Base-by-base conservation (phyloP, 805 yeast species). In the Ogataea pilisensis region DNA sequence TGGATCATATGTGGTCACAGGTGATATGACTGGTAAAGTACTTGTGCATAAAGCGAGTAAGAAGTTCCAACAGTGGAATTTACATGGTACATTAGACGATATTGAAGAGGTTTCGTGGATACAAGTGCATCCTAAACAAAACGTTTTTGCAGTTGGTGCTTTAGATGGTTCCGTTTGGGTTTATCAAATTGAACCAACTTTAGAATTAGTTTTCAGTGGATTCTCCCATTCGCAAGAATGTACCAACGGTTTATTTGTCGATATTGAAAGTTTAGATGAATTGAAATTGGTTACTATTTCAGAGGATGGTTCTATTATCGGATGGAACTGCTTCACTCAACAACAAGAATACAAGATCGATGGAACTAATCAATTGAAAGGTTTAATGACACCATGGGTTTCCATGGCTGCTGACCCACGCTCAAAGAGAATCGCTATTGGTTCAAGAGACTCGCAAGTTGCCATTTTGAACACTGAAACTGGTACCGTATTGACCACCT, bases 141-240 rank as follows among this genome's bases (percentile, higher is more conserved):
- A 64, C 22, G 75, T 86, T 35, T 87, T 91, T 68, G 97, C 98
- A 12, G 87, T 86, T 58, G 97, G 98, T 46, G 91, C 88, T 18
- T 69, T 72, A 7, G 96, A 90, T 62, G 99, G 99, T 3, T 83
- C 95, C 0, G 95, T 90, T 3, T 91, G 96, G 95, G 87, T 83
- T 21, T 93, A 89, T 59, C 86, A 82, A 55, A 73, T 90, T 31
- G 80, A 76, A 43, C 70, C 83, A 37, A 63, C 75, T 9, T 63
- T 85, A 39, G 87, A 79, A 43, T 85, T 81, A 58, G 64, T 85
- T 28, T 82, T 85, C 82, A 71, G 82, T 35, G 93, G 91, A 2
- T 85, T 82, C 57, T 78, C 82, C 16, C 98, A 91, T 64, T 80
- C 85, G 43, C 64, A 75, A 43, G 93, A 90, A 51, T 82, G 91